Conservation (phyloP, 176 grass and related monocot species). For the Rhynchospora tenuis region DNA sequence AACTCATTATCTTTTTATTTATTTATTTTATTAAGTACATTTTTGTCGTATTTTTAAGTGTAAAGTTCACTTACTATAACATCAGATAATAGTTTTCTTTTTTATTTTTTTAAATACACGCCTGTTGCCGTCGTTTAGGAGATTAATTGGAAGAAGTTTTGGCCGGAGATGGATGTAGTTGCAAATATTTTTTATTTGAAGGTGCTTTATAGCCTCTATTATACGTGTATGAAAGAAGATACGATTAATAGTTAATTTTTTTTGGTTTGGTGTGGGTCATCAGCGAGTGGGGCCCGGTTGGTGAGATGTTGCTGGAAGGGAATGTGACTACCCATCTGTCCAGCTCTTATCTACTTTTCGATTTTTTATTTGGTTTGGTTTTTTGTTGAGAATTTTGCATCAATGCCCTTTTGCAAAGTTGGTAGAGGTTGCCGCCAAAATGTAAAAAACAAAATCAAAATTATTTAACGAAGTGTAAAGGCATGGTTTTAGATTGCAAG, state of each 20-base stretch:
- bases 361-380: neutral
- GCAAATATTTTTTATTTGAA: neutral
- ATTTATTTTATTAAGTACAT: too few species aligned
- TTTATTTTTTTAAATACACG: too few species aligned
- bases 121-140: neutral
- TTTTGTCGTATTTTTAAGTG: too few species aligned
- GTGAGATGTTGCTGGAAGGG: constrained; percentile 15
- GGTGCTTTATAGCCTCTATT: neutral
- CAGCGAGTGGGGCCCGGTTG: neutral
- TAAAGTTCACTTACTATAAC: too few species aligned
- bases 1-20: too few species aligned
- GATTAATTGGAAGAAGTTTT: neutral
- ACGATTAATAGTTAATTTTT: neutral
- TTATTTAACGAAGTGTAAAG: too few species aligned
- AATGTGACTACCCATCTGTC: neutral
- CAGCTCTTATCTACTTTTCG: neutral
- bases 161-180: neutral
- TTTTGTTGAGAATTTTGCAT: neutral
- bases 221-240: neutral
- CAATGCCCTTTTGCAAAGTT: neutral
- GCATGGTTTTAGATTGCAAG: too few species aligned
- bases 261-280: neutral
- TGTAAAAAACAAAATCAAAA: too few species aligned
- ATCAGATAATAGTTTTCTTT: too few species aligned
- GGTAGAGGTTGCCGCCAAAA: too few species aligned